Conservation (phyloP, 768 basidiomycete genomes). For the Candolleomyces aberdarensis region DNA sequence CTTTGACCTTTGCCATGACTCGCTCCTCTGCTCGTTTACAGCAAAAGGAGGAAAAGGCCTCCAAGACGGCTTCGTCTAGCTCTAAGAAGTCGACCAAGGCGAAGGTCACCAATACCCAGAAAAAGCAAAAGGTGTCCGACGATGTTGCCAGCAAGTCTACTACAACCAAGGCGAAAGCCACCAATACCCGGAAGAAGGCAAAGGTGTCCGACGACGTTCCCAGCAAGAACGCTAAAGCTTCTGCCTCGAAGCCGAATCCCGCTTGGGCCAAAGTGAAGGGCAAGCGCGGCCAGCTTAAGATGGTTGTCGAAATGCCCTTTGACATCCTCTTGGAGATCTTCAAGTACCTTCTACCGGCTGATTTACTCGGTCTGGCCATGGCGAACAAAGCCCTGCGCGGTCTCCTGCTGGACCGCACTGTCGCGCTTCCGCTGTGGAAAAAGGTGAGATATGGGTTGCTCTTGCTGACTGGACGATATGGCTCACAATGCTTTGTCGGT, state of each 20-base stretch:
- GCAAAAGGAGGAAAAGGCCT: too few species aligned
- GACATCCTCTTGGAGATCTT: constrained; percentile 39
- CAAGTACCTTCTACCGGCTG: constrained; percentile 32
- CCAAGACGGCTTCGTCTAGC: too few species aligned
- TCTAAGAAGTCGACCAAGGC: too few species aligned
- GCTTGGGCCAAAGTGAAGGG: constrained; percentile 11
- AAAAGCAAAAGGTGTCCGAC: too few species aligned
- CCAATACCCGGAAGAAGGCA: background rate
- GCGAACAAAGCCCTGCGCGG: constrained; percentile 32
- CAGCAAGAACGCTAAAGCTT: background rate
- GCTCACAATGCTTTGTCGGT: background rate
- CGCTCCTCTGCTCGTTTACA: too few species aligned
- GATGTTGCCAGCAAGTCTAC: too few species aligned
- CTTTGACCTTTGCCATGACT: too few species aligned
- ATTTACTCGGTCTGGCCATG: constrained; percentile 38
- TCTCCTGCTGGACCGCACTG: constrained; percentile 24
- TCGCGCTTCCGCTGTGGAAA: constrained; percentile 29
- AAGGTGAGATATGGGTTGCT: constrained; percentile 11
- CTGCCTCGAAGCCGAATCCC: background rate
- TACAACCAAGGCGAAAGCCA: too few species aligned
- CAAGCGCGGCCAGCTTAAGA: constrained; percentile 20
- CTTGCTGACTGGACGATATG: background rate
- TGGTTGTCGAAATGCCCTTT: constrained; percentile 31
- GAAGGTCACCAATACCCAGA: too few species aligned
- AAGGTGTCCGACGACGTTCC: background rate